Evolutionary conservation across 768 basidiomycete genomes (phyloP).

Genomic region (Mycena galopus): DNA sequence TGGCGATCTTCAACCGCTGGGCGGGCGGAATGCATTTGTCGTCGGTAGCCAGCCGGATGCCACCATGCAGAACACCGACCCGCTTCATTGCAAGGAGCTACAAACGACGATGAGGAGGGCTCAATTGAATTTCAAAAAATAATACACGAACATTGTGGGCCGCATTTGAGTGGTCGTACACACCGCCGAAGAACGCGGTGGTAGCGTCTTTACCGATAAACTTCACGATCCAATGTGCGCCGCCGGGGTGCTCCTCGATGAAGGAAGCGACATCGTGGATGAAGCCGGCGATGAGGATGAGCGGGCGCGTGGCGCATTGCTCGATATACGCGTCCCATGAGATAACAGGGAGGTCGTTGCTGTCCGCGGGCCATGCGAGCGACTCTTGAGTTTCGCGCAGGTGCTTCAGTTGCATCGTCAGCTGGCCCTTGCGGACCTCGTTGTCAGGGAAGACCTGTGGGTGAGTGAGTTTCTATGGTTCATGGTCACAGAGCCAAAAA

Average conservation of each 20-base stretch:
- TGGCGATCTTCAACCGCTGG: slow-evolving; percentile 77
- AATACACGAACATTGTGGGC: slow-evolving; percentile 17
- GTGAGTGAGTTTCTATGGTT: slow-evolving; percentile 1
- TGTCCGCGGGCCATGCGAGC: slow-evolving; percentile 84
- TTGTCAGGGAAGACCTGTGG: slow-evolving; percentile 65
- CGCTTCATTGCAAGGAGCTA: slow-evolving; percentile 76
- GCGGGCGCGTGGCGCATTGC: slow-evolving; percentile 74
- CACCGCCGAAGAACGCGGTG: neutral
- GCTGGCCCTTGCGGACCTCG: slow-evolving; percentile 85
- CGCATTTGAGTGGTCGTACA: neutral
- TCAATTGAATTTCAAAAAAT: neutral
- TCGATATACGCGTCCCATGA: slow-evolving; percentile 90
- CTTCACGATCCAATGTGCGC: neutral
- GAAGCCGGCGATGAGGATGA: neutral
- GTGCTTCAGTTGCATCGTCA: slow-evolving; percentile 94
- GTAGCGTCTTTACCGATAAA: neutral
- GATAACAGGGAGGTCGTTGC: slow-evolving; percentile 81
- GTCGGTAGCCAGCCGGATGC: slow-evolving; percentile 67
- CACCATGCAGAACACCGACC: slow-evolving; percentile 70
- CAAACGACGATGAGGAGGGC: neutral
- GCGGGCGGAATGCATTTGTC: slow-evolving; percentile 78
- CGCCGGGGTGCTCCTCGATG: neutral
- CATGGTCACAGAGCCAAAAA: neutral
- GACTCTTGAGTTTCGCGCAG: slow-evolving; percentile 81
- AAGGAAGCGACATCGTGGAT: neutral